These are phyloP conservation scores for Tetrahymena elliotti DNA, from an alignment of 73 alveolate species.

Conservation along the genomic window DNA sequence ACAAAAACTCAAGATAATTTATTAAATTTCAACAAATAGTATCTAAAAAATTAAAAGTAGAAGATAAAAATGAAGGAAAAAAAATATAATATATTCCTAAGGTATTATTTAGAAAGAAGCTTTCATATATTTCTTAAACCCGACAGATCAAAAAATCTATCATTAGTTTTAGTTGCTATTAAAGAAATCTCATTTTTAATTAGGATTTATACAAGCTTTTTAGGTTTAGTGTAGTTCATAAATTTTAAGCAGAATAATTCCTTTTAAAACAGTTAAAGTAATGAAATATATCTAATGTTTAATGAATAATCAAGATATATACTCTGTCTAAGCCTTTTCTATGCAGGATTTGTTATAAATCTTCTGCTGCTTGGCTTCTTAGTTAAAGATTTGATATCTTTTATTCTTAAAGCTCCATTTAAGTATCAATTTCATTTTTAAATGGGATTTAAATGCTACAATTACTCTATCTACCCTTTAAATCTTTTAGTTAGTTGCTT, in stretches of 20 bases:
- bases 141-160: not conserved
- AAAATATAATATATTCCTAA: too few species aligned
- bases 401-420: not conserved
- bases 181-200: not conserved
- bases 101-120: not conserved
- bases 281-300: not conserved
- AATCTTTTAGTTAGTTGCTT: not conserved
- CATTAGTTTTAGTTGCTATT: not conserved
- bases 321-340: not conserved
- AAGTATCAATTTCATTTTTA: not conserved
- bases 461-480: not conserved
- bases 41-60: not conserved
- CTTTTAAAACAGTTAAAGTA: not conserved
- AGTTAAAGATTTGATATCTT: not conserved
- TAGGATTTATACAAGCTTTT: not conserved
- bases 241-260: too few species aligned
- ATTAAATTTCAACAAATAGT: too few species aligned
- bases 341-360: not conserved
- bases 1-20: too few species aligned
- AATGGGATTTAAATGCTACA: not conserved
- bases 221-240: not conserved
- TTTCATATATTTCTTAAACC: not conserved
- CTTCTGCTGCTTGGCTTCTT: not conserved
- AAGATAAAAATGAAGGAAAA: not conserved
- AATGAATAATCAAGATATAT: not conserved